Evolutionary conservation across 129 eudicot genomes (phyloP), one percentile per base, ranked within the genome.

Genomic region (Flaveria robusta): DNA sequence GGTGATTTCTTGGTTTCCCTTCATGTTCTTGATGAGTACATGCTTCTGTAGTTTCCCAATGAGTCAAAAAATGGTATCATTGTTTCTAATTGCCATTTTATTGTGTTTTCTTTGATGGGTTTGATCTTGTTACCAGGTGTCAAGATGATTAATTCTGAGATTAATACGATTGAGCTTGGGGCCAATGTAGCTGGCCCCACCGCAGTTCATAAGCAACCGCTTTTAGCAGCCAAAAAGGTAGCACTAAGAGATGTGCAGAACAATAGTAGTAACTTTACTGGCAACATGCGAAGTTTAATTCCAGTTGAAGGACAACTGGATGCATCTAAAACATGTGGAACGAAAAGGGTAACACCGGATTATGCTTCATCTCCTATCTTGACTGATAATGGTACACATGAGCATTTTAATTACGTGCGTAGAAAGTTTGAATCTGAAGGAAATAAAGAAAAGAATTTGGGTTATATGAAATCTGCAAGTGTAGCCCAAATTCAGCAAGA

Each of bases 211-310:
- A 85, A 88, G 83, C 91, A 70, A 56, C 74, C 80, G 11, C 65
- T 83, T 58, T 52, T 26, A 77, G 78, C 86, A 47, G 19, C 80
- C 9, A 89, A 84, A 66, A 89, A 87, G 87, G 79, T 81, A 39
- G 92, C 90, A 16, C 76, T 87, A 20, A 85, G 85, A 83, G 92
- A 87, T 65, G 86, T 91, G 58, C 90, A 91, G 80, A 88, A 87
- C 59, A 82, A 84, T 74, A 80, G 74, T 31, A 79, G 79, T 18
- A 83, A 83, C 81, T 18, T 79, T 31, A 37, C 74, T 23, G 76
- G 29, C 43, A 81, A 64, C 66, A 73, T 5, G 6, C 78, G 82
- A 49, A 77, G 41, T 78, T 75, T 62, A 50, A 59, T 74, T 59
- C 72, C 74, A 67, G 41, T 79, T 16, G 89, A 78, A 19, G 88